Evolutionary conservation across 75 land plant species (phyloP), one percentile per base, ranked within the genome.

Genomic region (Cryptomeria japonica): DNA sequence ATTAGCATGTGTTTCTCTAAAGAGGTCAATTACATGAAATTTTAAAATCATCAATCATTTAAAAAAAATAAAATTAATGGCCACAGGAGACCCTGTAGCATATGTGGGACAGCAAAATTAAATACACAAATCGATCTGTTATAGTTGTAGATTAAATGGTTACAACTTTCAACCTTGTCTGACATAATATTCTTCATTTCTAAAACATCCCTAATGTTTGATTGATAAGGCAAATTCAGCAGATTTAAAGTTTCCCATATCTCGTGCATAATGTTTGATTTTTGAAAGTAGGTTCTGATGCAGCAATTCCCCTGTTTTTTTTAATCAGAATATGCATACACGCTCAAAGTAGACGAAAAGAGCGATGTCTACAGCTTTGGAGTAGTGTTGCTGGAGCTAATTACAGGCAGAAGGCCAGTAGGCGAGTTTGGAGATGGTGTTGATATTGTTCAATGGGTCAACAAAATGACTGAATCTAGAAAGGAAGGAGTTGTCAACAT

Each of bases 361-460:
- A 93, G 95, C 78, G 97, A 96, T 49, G 95, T 96, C 14, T 96
- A 96, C 87, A 96, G 97, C 94, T 96, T 96, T 75, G 97, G 97
- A 14, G 97, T 96, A 32, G 96, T 96, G 25, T 93, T 96, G 5
- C 88, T 96, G 44, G 97, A 96, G 87, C 93, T 96, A 1, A 86
- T 96, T 3, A 95, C 85, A 2, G 97, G 97, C 31, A 87, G 95
- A 85, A 95, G 92, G 83, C 97, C 97, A 0, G 95, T 95, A 16
- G 97, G 95, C 2, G 96, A 93, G 86, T 95, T 95, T 80, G 96
- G 97, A 22, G 96, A 96, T 58, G 95, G 95, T 2, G 94, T 96
- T 32, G 97, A 95, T 92, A 95, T 96, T 34, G 97, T 96, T 22
- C 92, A 95, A 39, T 96, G 97, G 97, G 95, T 96, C 38, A 87